Evolutionary conservation across 306 rosid genomes (phyloP), one percentile per base, ranked within the genome.

Genomic region (Quercus engelmannii): DNA sequence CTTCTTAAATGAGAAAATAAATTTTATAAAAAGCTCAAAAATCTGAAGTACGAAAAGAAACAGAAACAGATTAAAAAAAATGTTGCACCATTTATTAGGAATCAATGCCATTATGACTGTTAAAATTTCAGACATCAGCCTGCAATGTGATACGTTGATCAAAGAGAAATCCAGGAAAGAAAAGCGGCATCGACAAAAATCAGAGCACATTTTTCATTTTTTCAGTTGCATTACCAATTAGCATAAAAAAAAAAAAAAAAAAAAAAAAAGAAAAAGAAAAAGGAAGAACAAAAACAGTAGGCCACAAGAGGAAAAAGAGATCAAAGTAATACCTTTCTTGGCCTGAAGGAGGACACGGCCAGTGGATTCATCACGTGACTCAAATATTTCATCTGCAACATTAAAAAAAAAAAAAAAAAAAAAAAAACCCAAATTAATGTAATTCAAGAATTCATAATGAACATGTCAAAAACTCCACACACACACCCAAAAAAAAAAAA

Each of bases 281-380:
- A 14, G 13, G 5, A 43, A 43, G 2, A 41, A 23, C 18, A 8
- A 75, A 49, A 76, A 1, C 55, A 2, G 1, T 1, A 30, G 0
- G 0, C 4, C 6, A 17, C 10, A 30, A 41, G 8, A 55, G 49
- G 10, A 51, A 64, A 14, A 3, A 26, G 33, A 6, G 74, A 25
- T 13, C 3, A 63, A 61, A 74, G 5, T 41, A 49, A 59, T 87
- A 95, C 99, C 69, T 84, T 88, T 87, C 86, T 76, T 81, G 75
- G 88, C 83, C 79, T 95, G 98, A 56, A 95, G 94, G 73, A 95
- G 99, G 79, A 92, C 82, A 73, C 98, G 98, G 6, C 89, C 85
- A 1, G 71, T 71, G 38, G 83, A 73, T 79, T 38, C 46, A 38
- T 23, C 72, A 65, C 65, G 86, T 13, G 87, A 57, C 1, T 68